Conservation (phyloP, 495 filamentous ascomycete species). For the Hypoxylon fuscum region DNA sequence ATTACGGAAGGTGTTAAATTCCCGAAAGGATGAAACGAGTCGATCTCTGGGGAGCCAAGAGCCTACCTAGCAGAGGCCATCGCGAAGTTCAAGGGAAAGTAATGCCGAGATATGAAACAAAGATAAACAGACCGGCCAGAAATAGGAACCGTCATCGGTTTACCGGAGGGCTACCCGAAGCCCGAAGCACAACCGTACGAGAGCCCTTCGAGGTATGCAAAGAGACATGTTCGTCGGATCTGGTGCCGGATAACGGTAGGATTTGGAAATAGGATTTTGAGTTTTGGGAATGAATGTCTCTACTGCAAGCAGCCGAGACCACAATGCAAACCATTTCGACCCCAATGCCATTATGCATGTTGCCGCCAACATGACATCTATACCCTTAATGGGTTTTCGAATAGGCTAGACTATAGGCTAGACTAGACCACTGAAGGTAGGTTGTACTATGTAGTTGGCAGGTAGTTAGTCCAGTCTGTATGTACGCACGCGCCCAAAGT, state of each 20-base stretch:
- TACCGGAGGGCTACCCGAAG: too few species aligned
- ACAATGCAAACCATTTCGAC: constrained; percentile 17
- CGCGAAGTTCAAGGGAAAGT: constrained; percentile 32
- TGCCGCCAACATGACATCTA: constrained; percentile 30
- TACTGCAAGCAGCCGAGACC: constrained; percentile 12
- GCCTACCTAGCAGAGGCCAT: constrained; percentile 24
- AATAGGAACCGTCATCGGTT: constrained; percentile 11
- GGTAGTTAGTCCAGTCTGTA: too few species aligned
- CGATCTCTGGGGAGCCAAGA: constrained; percentile 42
- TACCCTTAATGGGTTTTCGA: constrained; percentile 13
- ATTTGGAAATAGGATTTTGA: too few species aligned
- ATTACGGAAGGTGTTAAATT: constrained; percentile 42
- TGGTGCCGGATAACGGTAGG: constrained; percentile 5
- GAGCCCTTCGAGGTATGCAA: constrained; percentile 6
- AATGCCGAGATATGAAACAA: constrained; percentile 38
- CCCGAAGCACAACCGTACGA: too few species aligned
- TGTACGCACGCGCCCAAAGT: constrained; percentile 39
- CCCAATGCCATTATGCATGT: constrained; percentile 23
- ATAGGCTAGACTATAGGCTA: constrained; percentile 32
- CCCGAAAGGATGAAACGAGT: constrained; percentile 39
- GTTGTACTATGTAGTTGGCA: too few species aligned
- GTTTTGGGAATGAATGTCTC: background rate
- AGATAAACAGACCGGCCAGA: constrained; percentile 23
- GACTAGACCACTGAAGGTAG: constrained; percentile 22
- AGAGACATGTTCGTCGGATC: background rate